A percentile compares a stretch with the other conserved stretches of the same genome.
phyloP scores from a whole-genome alignment of 2,329 filamentous ascomycete species.

The Ascochyta clinopodiicola region DNA sequence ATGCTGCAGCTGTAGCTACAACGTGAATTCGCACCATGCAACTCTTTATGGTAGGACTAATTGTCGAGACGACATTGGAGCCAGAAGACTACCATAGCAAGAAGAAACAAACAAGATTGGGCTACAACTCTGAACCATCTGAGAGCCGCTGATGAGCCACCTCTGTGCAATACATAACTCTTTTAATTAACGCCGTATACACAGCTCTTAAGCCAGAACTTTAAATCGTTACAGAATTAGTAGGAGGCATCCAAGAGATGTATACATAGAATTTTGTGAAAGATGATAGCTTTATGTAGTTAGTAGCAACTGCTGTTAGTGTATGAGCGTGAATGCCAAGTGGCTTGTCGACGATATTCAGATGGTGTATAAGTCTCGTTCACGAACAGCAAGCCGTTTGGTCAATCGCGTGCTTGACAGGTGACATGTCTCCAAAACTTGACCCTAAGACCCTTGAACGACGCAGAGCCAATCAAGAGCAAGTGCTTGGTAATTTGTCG shows the following conservation, averaged over 20 bases:
- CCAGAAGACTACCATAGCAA: background rate
- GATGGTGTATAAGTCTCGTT: background rate
- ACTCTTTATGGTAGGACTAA: background rate
- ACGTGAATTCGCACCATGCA: background rate
- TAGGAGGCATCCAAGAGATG: too few species aligned
- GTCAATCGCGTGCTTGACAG: conserved; percentile 7
- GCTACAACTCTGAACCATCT: background rate
- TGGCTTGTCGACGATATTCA: too few species aligned
- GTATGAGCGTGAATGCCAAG: too few species aligned
- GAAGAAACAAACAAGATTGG: background rate
- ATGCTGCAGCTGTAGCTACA: background rate
- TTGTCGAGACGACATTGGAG: too few species aligned
- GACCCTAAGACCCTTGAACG: background rate
- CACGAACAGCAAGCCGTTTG: background rate
- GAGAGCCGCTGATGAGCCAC: too few species aligned
- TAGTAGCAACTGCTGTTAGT: too few species aligned
- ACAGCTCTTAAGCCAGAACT: too few species aligned
- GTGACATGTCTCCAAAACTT: background rate
- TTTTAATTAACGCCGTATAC: too few species aligned
- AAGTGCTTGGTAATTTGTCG: conserved; percentile 26
- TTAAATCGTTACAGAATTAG: too few species aligned
- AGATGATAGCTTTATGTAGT: too few species aligned
- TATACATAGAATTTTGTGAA: too few species aligned
- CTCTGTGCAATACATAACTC: too few species aligned
- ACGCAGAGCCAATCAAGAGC: conserved; percentile 21